Evolutionary conservation across 441 rosid species (phyloP), one percentile per base, ranked within the genome.

Genomic region (Theobroma grandiflorum): DNA sequence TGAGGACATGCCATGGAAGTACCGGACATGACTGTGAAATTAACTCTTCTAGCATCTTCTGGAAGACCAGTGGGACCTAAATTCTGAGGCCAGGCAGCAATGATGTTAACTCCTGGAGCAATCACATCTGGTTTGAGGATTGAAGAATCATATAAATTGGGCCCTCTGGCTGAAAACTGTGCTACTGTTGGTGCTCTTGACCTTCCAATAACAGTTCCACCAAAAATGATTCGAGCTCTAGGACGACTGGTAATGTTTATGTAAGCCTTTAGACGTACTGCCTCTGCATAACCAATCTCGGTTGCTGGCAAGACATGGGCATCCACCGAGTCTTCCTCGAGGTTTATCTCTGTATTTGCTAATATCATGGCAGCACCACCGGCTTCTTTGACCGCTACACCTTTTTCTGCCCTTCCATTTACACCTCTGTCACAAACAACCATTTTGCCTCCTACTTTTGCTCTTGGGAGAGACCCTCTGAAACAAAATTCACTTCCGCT

Each of bases 1-100:
- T 92, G 94, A 37, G 96, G 96, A 74, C 96, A 92, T 57, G 96
- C 87, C 96, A 92, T 92, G 79, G 96, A 92, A 77, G 96, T 92
- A 20, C 96, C 94, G 0, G 96, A 92, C 93, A 90, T 88, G 7
- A 92, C 89, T 2, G 94, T 86, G 87, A 91, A 92, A 81, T 91
- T 90, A 67, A 87, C 94, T 83, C 92, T 90, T 83, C 96, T 87
- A 31, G 88, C 20, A 75, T 91, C 96, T 75, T 89, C 90, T n/a
- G 89, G 88, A 75, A 91, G 91, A 10, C 90, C 87, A 0, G 88
- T 82, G 14, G 96, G 94, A 57, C 92, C 94, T 10, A 92, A 79
- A 78, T 91, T 92, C 67, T 88, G 94, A 37, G 96, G 94, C 96
- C 96, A 92, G 50, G 96, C 96, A 18, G 94, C 94, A 31, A 92